These are phyloP conservation scores for Solanum paucissectum DNA, from an alignment of 257 asterid species.

Conservation along the genomic window DNA sequence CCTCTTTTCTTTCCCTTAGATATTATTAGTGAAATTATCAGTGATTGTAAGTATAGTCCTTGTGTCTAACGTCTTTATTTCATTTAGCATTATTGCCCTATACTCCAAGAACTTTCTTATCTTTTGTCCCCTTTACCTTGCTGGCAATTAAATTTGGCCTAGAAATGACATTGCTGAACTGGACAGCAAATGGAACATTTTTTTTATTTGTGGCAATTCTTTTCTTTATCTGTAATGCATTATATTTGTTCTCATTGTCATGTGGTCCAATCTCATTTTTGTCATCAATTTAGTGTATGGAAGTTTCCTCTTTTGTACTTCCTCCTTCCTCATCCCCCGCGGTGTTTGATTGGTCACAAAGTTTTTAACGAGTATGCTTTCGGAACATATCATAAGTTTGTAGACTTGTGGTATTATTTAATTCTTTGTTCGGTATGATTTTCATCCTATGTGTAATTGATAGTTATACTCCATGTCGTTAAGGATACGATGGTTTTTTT, in stretches of 20 bases:
- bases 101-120: background rate
- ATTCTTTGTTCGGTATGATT: no score
- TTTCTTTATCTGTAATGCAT: constrained; percentile 6
- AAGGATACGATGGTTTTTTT: background rate
- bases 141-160: background rate
- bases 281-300: background rate
- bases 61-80: background rate
- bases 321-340: background rate
- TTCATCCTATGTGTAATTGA: no score
- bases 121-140: background rate
- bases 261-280: constrained; percentile 9
- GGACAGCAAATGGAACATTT: constrained; percentile 11
- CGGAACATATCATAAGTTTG: no score
- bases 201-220: background rate
- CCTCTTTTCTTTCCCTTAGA: background rate
- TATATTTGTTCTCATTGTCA: background rate
- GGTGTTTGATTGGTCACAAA: background rate
- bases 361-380: no score
- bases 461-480: no score
- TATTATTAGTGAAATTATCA: background rate
- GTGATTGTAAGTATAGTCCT: background rate
- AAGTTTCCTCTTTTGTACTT: background rate
- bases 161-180: background rate
- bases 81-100: background rate
- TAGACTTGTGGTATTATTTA: no score